Conservation (phyloP, 179 eudicot species). For the Carnegiea gigantea region DNA sequence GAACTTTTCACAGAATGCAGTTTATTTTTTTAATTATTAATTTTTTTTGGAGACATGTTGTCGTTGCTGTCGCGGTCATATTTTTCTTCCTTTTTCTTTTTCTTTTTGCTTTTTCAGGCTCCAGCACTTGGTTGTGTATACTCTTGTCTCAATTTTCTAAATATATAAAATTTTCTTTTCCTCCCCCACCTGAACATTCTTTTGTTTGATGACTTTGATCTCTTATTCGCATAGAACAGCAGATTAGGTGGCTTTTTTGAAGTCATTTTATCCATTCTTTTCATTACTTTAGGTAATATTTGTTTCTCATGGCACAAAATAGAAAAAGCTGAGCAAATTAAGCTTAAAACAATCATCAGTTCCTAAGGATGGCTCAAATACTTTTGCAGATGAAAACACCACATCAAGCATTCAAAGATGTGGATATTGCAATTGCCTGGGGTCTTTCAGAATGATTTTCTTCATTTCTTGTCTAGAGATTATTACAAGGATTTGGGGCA, state of each 20-base stretch:
- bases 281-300: background rate
- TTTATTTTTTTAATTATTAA: slow-evolving; percentile 1
- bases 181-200: slow-evolving; percentile 10
- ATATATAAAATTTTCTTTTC: background rate
- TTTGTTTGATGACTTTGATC: background rate
- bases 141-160: background rate
- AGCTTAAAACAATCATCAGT: too few species aligned
- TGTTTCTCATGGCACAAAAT: background rate
- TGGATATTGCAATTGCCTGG: slow-evolving; percentile 27
- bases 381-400: too few species aligned
- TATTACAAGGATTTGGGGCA: slow-evolving; percentile 23
- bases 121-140: background rate
- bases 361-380: too few species aligned
- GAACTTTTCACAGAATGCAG: background rate
- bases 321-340: too few species aligned
- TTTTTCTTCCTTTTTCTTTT: slow-evolving; percentile 2
- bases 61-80: background rate
- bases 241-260: background rate
- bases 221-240: background rate
- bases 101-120: background rate
- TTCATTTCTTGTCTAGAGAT: slow-evolving; percentile 26
- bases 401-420: too few species aligned
- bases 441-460: slow-evolving; percentile 22
- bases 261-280: background rate
- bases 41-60: background rate